These are phyloP conservation scores for Hanseniaspora lindneri DNA, from an alignment of 805 yeast genomes.

Conservation along the genomic window DNA sequence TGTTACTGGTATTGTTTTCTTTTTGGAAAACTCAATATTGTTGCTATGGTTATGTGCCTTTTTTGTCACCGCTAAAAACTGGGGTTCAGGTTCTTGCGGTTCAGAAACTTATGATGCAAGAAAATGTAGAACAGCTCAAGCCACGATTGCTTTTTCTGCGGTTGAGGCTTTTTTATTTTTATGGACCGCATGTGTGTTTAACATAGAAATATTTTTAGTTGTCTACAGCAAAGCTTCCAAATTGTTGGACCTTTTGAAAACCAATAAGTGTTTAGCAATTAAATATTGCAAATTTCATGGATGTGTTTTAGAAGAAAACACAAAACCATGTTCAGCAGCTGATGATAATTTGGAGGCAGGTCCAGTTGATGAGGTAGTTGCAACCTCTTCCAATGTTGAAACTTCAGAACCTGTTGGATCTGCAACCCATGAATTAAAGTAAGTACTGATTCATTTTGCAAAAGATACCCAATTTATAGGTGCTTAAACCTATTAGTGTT, in stretches of 20 bases:
- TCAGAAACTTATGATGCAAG: conserved; percentile 18
- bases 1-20: conserved; percentile 22
- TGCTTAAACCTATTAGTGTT: too few species aligned
- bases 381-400: background rate
- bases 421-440: background rate
- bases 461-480: too few species aligned
- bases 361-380: background rate
- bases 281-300: conserved; percentile 2
- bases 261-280: background rate
- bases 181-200: conserved; percentile 6
- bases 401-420: background rate
- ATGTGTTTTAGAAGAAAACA: background rate
- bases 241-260: background rate
- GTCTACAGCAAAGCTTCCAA: background rate
- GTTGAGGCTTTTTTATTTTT: conserved; percentile 24
- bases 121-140: conserved; percentile 26
- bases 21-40: conserved; percentile 24
- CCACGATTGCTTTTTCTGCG: conserved; percentile 29
- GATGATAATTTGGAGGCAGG: background rate
- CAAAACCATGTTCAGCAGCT: background rate
- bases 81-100: conserved; percentile 27
- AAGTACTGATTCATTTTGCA: too few species aligned
- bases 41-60: conserved; percentile 29
- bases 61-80: conserved; percentile 27
- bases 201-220: background rate